Base-by-base conservation (phyloP, 2,329 filamentous ascomycete genomes). In the Trichoderma sp. region DNA sequence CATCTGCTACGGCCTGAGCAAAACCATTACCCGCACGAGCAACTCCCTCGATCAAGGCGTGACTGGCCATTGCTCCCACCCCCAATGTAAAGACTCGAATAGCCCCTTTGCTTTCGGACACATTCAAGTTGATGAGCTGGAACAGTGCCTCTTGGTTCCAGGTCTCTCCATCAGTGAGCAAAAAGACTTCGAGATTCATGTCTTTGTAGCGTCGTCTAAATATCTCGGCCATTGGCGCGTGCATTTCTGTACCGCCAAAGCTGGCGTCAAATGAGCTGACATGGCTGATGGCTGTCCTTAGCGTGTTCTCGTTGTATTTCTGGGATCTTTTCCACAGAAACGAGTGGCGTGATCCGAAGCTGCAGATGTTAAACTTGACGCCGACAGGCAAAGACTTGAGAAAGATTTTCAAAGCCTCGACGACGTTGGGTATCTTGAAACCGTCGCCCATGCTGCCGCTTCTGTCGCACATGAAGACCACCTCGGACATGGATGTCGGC, bases 381-480 rank as follows among this genome's bases (percentile, higher is more conserved):
- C 88, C 87, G 1, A 89, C 73, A 0, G 89, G 89, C 2, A 92
- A 79, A 0, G 88, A 90, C 75, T 89, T 90, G 68, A 91, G 79
- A 72, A 91, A 91, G 26, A 91, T 80, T 5, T 85, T 83, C 26
- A 91, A 80, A 0, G 89, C 88, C 1, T 83, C 78, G 28, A 83
- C 79, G 3, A 90, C 81, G 37, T 87, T 83, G 0, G 72, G 71
- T 1, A 90, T 90, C 49, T 84, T 86, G 0, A 77, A 74, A 1
- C 55, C 39, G 2, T 76, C 76, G 0, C 52, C 30, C 89, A 91
- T 91, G 69, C 89, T 91, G 0, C 89, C 90, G 68, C 89, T 91
- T 63, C 90, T 85, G 75, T 94, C 91, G 67, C 89, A 90, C 5
- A 94, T 80, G 72, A 94, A 93, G 21, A 93, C 86, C 26, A 94